Evolutionary conservation across 495 filamentous ascomycete species (phyloP), one percentile per base, ranked within the genome.

Genomic region (Bombardia bombarda): DNA sequence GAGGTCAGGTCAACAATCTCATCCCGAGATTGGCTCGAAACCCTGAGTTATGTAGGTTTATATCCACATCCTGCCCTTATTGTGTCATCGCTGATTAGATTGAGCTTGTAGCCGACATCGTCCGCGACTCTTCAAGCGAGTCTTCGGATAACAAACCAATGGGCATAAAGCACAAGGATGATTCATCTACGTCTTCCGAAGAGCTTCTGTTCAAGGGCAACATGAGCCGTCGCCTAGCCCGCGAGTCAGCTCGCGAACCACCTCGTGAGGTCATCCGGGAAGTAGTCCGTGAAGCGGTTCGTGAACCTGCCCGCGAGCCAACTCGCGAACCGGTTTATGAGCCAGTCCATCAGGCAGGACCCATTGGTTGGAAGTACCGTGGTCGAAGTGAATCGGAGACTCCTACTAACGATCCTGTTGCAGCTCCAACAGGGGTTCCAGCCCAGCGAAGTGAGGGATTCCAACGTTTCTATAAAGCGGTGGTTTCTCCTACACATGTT

Each of bases 361-460:
- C 18, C 22, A 22, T 32, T 9, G 58, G 66, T 25, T 71, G 68
- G 68, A 60, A 60, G 18, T 70, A 65, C 38, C 61, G 57, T 17
- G 69, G 68, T 21, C 58, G 70, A 19, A 58, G 52, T 20, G 65
- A 56, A 5, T 57, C 61, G 0, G 67, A 71, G 36, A 36, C 50
- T 10, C 39, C 49, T 7, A 40, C 53, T 6, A 36, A 34, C 3
- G 62, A 75, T 38, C 73, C 74, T 4, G 52, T 71, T 42, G 46
- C 63, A 14, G 72, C 71, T 2, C 73, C 74, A 7, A 53, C 60
- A 25, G 70, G 62, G 12, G 45, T 61, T 19, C 52, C 51, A 2
- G 62, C 70, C 7, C 74, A 78, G 52, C 57, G 66, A 38, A 62
- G 56, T 7, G 73, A 75, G 50, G 74, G 74, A 20, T 78, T 78